Percentiles rank a stretch among this genome's conserved stretches.
Evolutionary conservation across 805 yeast species (phyloP).

Genomic region (Ogataea salicorniae): DNA sequence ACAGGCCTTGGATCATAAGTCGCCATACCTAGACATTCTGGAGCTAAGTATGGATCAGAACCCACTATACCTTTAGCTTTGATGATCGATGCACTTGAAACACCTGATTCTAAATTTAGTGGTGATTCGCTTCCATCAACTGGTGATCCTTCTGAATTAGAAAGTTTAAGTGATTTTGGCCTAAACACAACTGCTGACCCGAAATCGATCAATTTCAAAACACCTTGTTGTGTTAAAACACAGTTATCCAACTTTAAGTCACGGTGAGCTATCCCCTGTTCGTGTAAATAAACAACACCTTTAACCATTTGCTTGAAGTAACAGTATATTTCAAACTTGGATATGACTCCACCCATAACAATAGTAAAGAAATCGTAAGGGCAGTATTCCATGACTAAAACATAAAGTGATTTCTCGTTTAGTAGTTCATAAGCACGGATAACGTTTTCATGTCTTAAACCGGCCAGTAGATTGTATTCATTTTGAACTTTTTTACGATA

Average conservation of each 20-base stretch:
- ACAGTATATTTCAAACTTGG: slow-evolving; percentile 64
- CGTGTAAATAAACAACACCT: slow-evolving; percentile 75
- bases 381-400: slow-evolving; percentile 89
- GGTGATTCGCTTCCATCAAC: background rate
- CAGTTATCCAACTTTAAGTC: slow-evolving; percentile 92
- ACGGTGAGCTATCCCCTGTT: slow-evolving; percentile 84
- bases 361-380: slow-evolving; percentile 88
- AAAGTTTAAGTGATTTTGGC: slow-evolving; percentile 25
- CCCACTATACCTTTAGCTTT: slow-evolving; percentile 86
- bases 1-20: slow-evolving; percentile 80
- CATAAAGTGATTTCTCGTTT: slow-evolving; percentile 56
- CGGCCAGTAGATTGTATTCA: slow-evolving; percentile 79
- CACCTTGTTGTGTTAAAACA: slow-evolving; percentile 70
- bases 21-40: slow-evolving; percentile 63
- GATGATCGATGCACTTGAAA: slow-evolving; percentile 32
- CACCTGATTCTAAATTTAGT: background rate
- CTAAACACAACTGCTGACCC: slow-evolving; percentile 82
- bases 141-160: background rate
- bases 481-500: slow-evolving; percentile 75
- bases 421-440: slow-evolving; percentile 78
- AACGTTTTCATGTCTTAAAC: slow-evolving; percentile 71
- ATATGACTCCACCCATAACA: slow-evolving; percentile 85
- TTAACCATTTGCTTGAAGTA: slow-evolving; percentile 74
- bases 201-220: slow-evolving; percentile 84
- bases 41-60: slow-evolving; percentile 92